These are phyloP conservation scores for Bruguiera parviflora DNA, from an alignment of 345 rosid genomes.

Conservation along the genomic window DNA sequence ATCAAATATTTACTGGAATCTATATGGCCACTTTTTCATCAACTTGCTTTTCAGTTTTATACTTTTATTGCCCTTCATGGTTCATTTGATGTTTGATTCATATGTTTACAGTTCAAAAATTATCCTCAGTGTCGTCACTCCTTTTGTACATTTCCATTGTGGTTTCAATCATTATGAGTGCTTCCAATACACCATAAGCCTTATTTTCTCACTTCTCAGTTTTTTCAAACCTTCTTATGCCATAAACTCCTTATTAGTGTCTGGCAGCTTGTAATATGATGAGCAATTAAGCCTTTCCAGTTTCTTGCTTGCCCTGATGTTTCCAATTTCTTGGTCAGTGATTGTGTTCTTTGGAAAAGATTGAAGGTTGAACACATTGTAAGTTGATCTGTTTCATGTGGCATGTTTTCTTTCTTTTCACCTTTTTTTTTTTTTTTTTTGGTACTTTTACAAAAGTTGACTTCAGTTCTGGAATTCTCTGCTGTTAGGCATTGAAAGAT, in stretches of 20 bases:
- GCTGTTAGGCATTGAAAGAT: too few relatives aligned
- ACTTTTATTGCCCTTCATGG: neutral
- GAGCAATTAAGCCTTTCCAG: neutral
- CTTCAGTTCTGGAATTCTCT: constrained; percentile 5
- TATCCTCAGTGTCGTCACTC: neutral
- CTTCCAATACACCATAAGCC: neutral
- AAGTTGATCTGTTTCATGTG: neutral
- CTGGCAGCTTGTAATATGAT: neutral
- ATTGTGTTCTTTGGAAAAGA: too few relatives aligned
- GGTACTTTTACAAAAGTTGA: constrained; percentile 5
- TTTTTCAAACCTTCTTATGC: constrained; percentile 3
- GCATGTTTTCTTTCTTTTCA: neutral
- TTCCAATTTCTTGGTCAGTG: neutral
- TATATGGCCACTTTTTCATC: neutral
- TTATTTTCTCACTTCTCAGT: neutral
- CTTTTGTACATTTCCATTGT: neutral
- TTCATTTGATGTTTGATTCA: neutral
- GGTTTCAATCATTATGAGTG: neutral
- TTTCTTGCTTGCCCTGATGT: neutral
- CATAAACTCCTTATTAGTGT: neutral
- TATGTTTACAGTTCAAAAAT: neutral
- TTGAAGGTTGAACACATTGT: neutral
- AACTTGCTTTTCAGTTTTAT: neutral
- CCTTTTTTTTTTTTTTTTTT: neutral
- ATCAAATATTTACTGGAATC: neutral